Evolutionary conservation across 139 green algal species (phyloP), one percentile per base, ranked within the genome.

Genomic region (Choricystis sp.): DNA sequence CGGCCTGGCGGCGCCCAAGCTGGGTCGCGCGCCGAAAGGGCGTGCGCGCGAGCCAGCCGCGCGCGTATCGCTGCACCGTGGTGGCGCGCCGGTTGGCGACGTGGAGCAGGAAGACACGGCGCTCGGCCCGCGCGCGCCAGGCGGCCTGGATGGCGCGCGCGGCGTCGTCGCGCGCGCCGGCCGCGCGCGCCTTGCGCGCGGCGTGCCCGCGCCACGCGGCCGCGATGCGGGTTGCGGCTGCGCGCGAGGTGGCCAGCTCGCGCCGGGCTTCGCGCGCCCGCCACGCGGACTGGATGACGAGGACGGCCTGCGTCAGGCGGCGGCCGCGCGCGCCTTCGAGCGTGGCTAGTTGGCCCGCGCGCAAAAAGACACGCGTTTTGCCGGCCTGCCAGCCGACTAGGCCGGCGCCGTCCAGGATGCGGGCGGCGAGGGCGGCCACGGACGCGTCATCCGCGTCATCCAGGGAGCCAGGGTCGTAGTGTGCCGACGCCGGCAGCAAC

Each of bases 351-450:
- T 84, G 78, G 27, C 78, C 78, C 3, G 72, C 72, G 16, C 78
- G 74, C 40, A 94, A 69, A 63, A 94, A 94, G 1, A 92, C 82
- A 57, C 85, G 82, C 14, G 76, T 86, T 65, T 77, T 77, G 29
- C 86, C 86, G 23, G 93, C 75, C 74, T 94, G 83, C 71, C 74
- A 89, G 20, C 71, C 74, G 21, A 69, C 59, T 26, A 83, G 29
- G 26, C 56, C 29, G 24, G 57, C 58, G 23, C 57, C 68, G 58
- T 68, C 62, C 55, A 83, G 70, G 26, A 83, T 55, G 19, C 52
- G 61, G 25, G 62, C 61, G 1, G 31, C 57, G 27, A 79, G 16
- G 23, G 74, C 67, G 3, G 68, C 65, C 27, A 74, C 25, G 1
- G 26, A 31, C 61, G 52, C 20, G 0, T 56, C 27, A 2, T 65